Evolutionary conservation across 805 yeast species (phyloP).

Genomic region (Ogataea naganishii): DNA sequence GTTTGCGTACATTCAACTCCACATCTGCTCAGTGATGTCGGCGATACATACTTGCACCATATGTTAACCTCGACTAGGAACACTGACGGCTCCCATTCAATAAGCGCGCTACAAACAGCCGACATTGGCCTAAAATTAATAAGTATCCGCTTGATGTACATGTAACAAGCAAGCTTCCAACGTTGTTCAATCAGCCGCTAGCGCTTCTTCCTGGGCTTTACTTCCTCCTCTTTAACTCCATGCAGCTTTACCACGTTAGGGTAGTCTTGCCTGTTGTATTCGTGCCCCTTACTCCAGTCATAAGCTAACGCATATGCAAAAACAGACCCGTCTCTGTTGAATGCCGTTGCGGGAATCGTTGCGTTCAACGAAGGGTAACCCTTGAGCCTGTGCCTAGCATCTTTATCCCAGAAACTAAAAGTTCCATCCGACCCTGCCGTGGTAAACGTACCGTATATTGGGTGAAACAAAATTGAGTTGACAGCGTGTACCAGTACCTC

Average conservation of each 20-base stretch:
- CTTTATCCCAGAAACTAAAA: slow-evolving; percentile 94
- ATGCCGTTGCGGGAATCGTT: slow-evolving; percentile 68
- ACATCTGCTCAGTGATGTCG: too few species aligned
- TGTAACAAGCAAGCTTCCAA: too few species aligned
- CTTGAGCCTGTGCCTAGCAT: slow-evolving; percentile 78
- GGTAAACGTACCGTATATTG: slow-evolving; percentile 80
- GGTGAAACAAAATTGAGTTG: slow-evolving; percentile 79
- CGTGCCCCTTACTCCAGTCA: slow-evolving; percentile 94
- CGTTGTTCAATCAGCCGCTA: too few species aligned
- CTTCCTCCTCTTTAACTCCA: slow-evolving; percentile 79
- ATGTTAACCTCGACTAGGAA: too few species aligned
- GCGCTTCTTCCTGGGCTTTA: slow-evolving; percentile 43
- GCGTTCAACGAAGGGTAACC: slow-evolving; percentile 62
- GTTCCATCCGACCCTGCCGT: slow-evolving; percentile 96
- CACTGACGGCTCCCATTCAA: too few species aligned
- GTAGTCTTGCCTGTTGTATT: slow-evolving; percentile 63
- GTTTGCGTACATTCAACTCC: too few species aligned
- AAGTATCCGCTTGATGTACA: too few species aligned
- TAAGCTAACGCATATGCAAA: slow-evolving; percentile 89
- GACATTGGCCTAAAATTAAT: too few species aligned
- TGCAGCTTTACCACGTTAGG: slow-evolving; percentile 77
- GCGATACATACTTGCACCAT: too few species aligned
- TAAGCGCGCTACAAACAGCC: too few species aligned
- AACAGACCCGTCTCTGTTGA: slow-evolving; percentile 75
- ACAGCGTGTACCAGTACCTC: slow-evolving; percentile 72